These are phyloP conservation scores for Mikania micrantha DNA, from an alignment of 129 eudicot genomes.

Conservation along the genomic window DNA sequence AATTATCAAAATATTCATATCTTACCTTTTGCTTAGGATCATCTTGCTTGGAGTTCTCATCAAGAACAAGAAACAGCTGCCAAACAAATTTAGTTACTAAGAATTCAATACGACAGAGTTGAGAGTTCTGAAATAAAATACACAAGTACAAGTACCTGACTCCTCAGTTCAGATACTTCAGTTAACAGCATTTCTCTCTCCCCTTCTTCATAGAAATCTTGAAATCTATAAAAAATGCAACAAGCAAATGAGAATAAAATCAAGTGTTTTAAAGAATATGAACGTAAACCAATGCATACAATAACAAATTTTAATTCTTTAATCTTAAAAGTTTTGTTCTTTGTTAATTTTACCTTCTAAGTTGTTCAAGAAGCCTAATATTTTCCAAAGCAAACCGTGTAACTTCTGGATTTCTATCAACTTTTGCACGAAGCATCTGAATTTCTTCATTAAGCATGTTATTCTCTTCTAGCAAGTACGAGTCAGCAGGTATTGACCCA, in stretches of 20 bases:
- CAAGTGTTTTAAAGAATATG: background rate
- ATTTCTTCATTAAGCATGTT: slow-evolving; percentile 62
- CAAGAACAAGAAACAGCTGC: slow-evolving; percentile 55
- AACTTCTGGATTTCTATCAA: slow-evolving; percentile 92
- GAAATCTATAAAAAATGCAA: slow-evolving; percentile 40
- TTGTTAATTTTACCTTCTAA: slow-evolving; percentile 48
- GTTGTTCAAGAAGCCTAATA: slow-evolving; percentile 83
- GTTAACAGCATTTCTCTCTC: slow-evolving; percentile 75
- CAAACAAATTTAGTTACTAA: slow-evolving; percentile 4
- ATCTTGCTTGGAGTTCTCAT: slow-evolving; percentile 50
- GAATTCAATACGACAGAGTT: slow-evolving; percentile 10
- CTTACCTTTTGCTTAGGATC: slow-evolving; percentile 25
- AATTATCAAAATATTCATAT: slow-evolving; percentile 25
- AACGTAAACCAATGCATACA: background rate
- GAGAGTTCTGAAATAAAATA: background rate
- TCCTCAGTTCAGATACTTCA: slow-evolving; percentile 79
- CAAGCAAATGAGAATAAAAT: slow-evolving; percentile 9
- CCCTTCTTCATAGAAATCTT: slow-evolving; percentile 91
- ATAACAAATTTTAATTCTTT: background rate
- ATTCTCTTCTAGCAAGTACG: slow-evolving; percentile 74
- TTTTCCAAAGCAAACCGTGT: slow-evolving; percentile 95
- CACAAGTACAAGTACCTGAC: slow-evolving; percentile 46
- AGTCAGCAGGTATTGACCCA: slow-evolving; percentile 65
- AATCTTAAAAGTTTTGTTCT: background rate
- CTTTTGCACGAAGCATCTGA: slow-evolving; percentile 60